These are phyloP conservation scores for Pythium myriotylum DNA, from an alignment of 352 stramenopile species.

Conservation along the genomic window DNA sequence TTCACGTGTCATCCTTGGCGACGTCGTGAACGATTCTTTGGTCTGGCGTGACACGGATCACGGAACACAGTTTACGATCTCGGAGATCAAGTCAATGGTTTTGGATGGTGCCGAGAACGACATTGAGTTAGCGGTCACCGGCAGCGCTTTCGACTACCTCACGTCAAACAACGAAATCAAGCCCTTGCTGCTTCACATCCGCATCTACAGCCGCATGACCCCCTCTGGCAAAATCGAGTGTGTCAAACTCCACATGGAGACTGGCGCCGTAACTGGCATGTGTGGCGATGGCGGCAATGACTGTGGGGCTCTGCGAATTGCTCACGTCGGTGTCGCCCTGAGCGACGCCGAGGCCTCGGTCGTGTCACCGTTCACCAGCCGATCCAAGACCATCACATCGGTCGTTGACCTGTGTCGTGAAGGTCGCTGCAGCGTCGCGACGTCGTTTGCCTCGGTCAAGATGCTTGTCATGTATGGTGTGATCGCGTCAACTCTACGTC, in stretches of 20 bases:
- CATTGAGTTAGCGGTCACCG: no score
- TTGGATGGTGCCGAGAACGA: no score
- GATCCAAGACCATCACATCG: slow-evolving; percentile 71
- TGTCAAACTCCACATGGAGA: slow-evolving; percentile 48
- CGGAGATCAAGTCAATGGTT: background rate
- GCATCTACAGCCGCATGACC: slow-evolving; percentile 84
- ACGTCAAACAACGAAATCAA: slow-evolving; percentile 64
- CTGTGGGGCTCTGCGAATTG: slow-evolving; percentile 89
- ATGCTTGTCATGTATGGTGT: slow-evolving; percentile 90
- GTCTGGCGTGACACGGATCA: slow-evolving; percentile 70
- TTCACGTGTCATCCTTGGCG: slow-evolving; percentile 58
- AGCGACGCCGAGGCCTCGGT: slow-evolving; percentile 89
- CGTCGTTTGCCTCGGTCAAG: slow-evolving; percentile 85
- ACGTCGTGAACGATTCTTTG: slow-evolving; percentile 54
- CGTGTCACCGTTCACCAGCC: slow-evolving; percentile 84
- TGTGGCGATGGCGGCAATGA: slow-evolving; percentile 91
- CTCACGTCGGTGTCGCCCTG: slow-evolving; percentile 90
- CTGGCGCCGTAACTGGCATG: slow-evolving; percentile 76
- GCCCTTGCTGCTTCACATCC: slow-evolving; percentile 61
- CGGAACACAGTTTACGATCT: background rate
- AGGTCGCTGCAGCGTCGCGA: slow-evolving; percentile 84
- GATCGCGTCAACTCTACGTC: slow-evolving; percentile 52
- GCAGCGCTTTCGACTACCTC: slow-evolving; percentile 73
- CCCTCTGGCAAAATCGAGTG: slow-evolving; percentile 75
- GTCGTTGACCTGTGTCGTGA: slow-evolving; percentile 87